Conservation (phyloP, 2,329 filamentous ascomycete species). For the Tricladium varicosporioides region DNA sequence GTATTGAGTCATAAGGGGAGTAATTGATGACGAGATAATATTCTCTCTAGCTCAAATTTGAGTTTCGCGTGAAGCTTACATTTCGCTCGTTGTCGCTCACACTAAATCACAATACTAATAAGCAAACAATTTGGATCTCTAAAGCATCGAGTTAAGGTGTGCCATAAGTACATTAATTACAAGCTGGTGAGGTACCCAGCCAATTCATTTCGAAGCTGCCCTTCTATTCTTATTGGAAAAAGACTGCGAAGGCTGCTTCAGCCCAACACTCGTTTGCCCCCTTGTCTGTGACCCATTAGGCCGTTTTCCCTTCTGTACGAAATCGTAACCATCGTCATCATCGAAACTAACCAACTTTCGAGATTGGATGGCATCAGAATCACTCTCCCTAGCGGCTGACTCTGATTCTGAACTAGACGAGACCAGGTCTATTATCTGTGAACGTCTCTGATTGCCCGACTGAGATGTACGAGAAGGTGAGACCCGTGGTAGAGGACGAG, state of each 20-base stretch:
- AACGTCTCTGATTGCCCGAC: constrained; percentile 2
- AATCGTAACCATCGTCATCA: constrained; percentile 7
- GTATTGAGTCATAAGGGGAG: not conserved
- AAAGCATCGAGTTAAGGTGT: not conserved
- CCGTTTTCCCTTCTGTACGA: constrained; percentile 16
- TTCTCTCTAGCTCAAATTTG: not conserved
- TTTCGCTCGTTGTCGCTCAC: too few species aligned
- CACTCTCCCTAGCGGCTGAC: not conserved
- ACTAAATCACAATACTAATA: not conserved
- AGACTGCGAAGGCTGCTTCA: constrained; percentile 19
- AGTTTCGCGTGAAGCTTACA: too few species aligned
- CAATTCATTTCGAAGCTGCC: constrained; percentile 8
- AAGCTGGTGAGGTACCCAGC: not conserved
- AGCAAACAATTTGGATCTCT: not conserved
- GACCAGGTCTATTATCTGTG: not conserved
- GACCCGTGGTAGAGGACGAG: not conserved
- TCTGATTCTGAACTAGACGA: constrained; percentile 25
- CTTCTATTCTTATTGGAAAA: constrained; percentile 18
- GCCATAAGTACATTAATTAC: not conserved
- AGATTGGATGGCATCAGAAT: constrained; percentile 1
- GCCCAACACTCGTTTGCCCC: constrained; percentile 13
- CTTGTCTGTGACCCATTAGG: constrained; percentile 10
- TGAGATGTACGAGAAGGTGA: constrained; percentile 9
- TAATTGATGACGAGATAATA: not conserved
- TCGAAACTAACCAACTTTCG: constrained; percentile 1